A percentile compares a stretch with the other conserved stretches of the same genome.
Evolutionary conservation across 148 eudicot species (phyloP).

Genomic region (Cornus kousa): DNA sequence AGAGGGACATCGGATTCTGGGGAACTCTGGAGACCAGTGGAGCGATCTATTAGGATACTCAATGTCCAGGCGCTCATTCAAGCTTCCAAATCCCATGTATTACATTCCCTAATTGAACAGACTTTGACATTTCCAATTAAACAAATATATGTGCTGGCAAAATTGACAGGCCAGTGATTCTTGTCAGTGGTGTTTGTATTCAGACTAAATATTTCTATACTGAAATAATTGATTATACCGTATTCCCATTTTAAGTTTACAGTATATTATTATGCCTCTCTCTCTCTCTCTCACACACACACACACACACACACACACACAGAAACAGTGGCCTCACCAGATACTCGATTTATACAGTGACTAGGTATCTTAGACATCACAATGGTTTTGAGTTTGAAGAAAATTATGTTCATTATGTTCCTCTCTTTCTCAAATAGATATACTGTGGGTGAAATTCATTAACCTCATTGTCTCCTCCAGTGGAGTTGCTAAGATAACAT

Average conservation of each 20-base stretch:
- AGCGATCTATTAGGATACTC: conserved; percentile 75
- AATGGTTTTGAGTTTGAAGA: too few relatives aligned
- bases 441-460: too few relatives aligned
- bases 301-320: too few relatives aligned
- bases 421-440: too few relatives aligned
- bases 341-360: too few relatives aligned
- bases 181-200: not conserved
- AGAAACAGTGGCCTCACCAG: too few relatives aligned
- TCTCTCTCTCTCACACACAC: not conserved
- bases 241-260: not conserved
- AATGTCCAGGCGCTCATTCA: conserved; percentile 68
- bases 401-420: too few relatives aligned
- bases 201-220: not conserved
- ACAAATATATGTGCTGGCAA: conserved; percentile 24
- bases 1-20: conserved; percentile 70
- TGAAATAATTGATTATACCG: not conserved
- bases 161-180: not conserved
- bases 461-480: too few relatives aligned
- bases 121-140: conserved; percentile 3
- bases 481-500: too few relatives aligned
- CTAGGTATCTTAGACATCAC: too few relatives aligned
- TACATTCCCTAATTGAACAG: conserved; percentile 49
- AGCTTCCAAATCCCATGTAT: conserved; percentile 95
- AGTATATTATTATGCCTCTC: not conserved
- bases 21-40: conserved; percentile 95